Evolutionary conservation across 805 yeast genomes (phyloP), one percentile per base, ranked within the genome.

Genomic region (Yamadazyma tumulicola): DNA sequence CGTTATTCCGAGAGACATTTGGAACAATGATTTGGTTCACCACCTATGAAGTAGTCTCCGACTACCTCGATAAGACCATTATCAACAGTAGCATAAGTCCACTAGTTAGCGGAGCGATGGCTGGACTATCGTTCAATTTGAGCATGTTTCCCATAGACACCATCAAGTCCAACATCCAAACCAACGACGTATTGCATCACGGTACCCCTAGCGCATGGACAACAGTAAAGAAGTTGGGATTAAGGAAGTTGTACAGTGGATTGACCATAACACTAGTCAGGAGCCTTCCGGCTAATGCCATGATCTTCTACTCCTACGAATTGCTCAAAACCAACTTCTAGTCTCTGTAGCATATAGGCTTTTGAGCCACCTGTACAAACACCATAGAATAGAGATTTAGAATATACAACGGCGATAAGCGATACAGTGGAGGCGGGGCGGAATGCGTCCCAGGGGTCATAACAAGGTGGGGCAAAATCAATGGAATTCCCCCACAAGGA

Each of bases 21-120:
- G 97, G 97, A 6, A 85, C 96, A 2, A 85, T 95, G 4, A 80
- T 91, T 2, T 89, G 97, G 97, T 89, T 89, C 62, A 91, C 95
- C 0, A 76, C 93, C 12, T 88, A 88, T 55, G 96, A 88, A 53
- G 60, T 70, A 29, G 61, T 73, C 6, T 55, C 64, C 14, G 48
- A 48, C 1, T 44, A 50, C n/a, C 61, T 75, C 43, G 66, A 68
- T 39, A 25, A 38, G 18, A 32, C 23, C 7, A 39, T 41, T 22
- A 14, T 39, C 12, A 62, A 59, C 26, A 57, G 69, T 6, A 68
- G 75, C 3, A 51, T 72, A 43, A 85, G 84, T 47, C 56, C 81
- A 14, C 61, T 89, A 45, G 39, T 71, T 1, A 81, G 94, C 39
- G 97, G 97, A 33, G 96, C 95, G 0, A 52, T 72, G 33, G 95